These are phyloP conservation scores for Dictyostelium capitatum DNA, from an alignment of 78 protist species.

Conservation along the genomic window DNA sequence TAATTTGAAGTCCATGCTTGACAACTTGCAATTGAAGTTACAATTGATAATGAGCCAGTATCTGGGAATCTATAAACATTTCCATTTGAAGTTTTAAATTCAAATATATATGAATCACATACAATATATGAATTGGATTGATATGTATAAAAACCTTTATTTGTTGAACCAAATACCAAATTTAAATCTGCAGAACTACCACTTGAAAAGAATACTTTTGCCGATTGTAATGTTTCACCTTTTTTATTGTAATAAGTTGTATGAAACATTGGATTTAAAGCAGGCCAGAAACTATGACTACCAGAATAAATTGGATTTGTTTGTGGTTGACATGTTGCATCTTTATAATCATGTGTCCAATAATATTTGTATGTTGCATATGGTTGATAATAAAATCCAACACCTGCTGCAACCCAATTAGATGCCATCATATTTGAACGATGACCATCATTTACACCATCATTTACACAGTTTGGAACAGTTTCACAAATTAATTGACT, in stretches of 20 bases:
- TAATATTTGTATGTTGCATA: background rate
- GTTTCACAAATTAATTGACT: slow-evolving; percentile 23
- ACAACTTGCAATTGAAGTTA: background rate
- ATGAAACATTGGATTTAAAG: background rate
- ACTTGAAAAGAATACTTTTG: background rate
- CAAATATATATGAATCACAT: slow-evolving; percentile 25
- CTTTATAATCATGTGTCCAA: slow-evolving; percentile 59
- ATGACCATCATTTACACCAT: slow-evolving; percentile 38
- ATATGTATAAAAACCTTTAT: background rate
- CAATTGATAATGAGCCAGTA: slow-evolving; percentile 38
- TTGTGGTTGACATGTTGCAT: slow-evolving; percentile 1
- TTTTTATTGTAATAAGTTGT: background rate
- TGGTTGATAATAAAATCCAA: slow-evolving; percentile 6
- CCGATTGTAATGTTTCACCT: background rate
- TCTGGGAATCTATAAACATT: slow-evolving; percentile 32
- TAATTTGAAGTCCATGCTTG: slow-evolving; percentile 29
- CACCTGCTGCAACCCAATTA: background rate
- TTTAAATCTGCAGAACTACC: background rate
- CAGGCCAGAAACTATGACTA: slow-evolving; percentile 7
- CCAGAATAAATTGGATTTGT: slow-evolving; percentile 23
- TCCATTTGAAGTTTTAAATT: slow-evolving; percentile 9
- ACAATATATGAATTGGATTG: background rate
- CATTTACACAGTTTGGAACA: background rate
- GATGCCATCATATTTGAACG: slow-evolving; percentile 21
- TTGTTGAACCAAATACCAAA: background rate